phyloP scores from a whole-genome alignment of 176 grass and related monocot species.

The Tillandsia leiboldiana region DNA sequence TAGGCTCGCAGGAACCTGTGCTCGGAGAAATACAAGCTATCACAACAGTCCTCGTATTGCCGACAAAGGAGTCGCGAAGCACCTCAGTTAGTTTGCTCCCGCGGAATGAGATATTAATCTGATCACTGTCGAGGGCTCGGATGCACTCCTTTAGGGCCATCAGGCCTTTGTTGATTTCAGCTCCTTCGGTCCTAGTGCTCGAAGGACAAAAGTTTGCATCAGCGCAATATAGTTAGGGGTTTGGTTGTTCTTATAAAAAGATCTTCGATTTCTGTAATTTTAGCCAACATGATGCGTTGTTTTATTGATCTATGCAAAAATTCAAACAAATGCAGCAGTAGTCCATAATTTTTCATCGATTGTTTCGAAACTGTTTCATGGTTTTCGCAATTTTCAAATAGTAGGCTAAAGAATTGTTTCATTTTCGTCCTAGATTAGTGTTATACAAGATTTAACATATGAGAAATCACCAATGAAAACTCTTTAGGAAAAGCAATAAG shows the following conservation, averaged over 20 bases:
- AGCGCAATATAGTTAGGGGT: no score
- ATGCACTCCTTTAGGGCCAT: conserved; percentile 83
- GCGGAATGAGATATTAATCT: conserved; percentile 75
- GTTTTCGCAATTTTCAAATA: no score
- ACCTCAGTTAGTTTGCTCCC: conserved; percentile 87
- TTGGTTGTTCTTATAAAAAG: no score
- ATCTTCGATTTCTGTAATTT: no score
- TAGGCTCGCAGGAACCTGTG: conserved; percentile 65
- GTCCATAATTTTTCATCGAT: no score
- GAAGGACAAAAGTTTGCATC: neutral
- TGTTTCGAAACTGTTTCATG: no score
- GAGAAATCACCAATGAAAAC: neutral
- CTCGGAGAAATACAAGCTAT: conserved; percentile 73
- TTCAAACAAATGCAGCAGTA: conserved; percentile 7
- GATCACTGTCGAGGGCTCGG: conserved; percentile 70
- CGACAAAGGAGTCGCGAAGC: conserved; percentile 69
- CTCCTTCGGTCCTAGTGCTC: conserved; percentile 34
- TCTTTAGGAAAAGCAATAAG: neutral
- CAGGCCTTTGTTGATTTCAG: conserved; percentile 68
- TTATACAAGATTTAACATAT: no score
- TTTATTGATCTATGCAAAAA: neutral
- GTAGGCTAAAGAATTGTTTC: no score
- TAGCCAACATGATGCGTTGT: no score
- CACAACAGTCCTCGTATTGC: conserved; percentile 67
- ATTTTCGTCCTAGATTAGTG: no score